Conservation (phyloP, 192 early-diverging fungal species). For the Coemansia sp. region DNA sequence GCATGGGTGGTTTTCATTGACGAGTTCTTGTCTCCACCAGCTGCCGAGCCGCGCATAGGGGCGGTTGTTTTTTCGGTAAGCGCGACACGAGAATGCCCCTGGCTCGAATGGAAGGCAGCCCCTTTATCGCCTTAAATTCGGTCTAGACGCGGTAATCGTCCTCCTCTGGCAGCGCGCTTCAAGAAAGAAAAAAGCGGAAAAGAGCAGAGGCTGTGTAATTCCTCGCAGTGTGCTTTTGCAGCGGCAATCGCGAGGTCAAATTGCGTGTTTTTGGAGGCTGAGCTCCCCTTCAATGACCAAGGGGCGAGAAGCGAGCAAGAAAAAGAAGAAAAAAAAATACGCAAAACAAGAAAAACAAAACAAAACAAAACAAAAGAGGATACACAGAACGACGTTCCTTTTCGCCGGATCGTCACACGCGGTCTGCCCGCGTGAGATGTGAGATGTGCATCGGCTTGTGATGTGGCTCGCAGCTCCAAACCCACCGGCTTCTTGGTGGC, state of each 20-base stretch:
- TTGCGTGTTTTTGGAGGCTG: neutral
- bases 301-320: neutral
- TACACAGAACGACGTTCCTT: no score
- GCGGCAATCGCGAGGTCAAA: neutral
- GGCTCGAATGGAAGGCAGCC: neutral
- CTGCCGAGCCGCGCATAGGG: slow-evolving; percentile 23
- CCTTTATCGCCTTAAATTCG: neutral
- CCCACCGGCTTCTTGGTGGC: no score
- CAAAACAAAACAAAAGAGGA: slow-evolving; percentile 2
- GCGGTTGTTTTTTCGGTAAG: neutral
- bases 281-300: neutral
- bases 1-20: neutral
- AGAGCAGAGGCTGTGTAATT: no score
- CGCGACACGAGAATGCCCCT: neutral
- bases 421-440: no score
- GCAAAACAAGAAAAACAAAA: neutral
- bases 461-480: no score
- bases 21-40: slow-evolving; percentile 17
- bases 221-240: no score
- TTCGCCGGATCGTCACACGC: no score
- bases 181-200: no score
- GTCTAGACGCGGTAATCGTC: neutral
- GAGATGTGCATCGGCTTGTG: no score
- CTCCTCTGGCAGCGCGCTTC: neutral
- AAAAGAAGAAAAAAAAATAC: slow-evolving; percentile 7